Evolutionary conservation across 1,284 basidiomycete genomes (phyloP).

Genomic region (Phenoliferia sp.): DNA sequence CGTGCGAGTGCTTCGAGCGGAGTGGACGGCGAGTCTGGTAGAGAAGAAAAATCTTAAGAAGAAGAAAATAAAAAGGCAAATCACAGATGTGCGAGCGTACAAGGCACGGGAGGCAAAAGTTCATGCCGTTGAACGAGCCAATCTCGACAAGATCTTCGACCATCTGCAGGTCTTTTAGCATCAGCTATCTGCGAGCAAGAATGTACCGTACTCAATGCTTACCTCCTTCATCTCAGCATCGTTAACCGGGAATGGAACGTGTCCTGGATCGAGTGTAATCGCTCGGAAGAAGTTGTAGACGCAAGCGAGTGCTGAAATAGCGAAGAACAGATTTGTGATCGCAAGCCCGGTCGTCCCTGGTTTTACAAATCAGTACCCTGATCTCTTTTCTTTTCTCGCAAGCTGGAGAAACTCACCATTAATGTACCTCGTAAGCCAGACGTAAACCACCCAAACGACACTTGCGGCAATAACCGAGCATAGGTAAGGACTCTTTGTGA

Average conservation of each 20-base stretch:
- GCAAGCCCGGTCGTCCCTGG: slow-evolving; percentile 69
- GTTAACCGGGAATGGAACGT: slow-evolving; percentile 67
- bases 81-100: slow-evolving; percentile 41
- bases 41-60: neutral
- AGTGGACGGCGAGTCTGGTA: slow-evolving; percentile 78
- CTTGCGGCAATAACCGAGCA: slow-evolving; percentile 81
- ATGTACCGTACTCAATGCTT: slow-evolving; percentile 35
- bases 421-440: slow-evolving; percentile 71
- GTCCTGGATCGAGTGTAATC: slow-evolving; percentile 84
- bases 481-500: slow-evolving; percentile 68
- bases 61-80: neutral
- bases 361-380: neutral
- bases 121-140: slow-evolving; percentile 85
- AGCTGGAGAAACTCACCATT: slow-evolving; percentile 49
- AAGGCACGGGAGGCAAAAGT: slow-evolving; percentile 94
- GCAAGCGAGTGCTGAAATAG: slow-evolving; percentile 65
- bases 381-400: neutral
- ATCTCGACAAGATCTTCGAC: slow-evolving; percentile 84
- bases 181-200: neutral
- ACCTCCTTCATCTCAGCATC: slow-evolving; percentile 77
- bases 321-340: slow-evolving; percentile 69
- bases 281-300: slow-evolving; percentile 85
- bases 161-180: slow-evolving; percentile 50
- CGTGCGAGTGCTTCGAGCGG: slow-evolving; percentile 89
- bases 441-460: slow-evolving; percentile 78